Percentiles rank a stretch among this genome's conserved stretches.
These are phyloP conservation scores for Butyriboletus loyo DNA, from an alignment of 768 basidiomycete species.

Conservation along the genomic window DNA sequence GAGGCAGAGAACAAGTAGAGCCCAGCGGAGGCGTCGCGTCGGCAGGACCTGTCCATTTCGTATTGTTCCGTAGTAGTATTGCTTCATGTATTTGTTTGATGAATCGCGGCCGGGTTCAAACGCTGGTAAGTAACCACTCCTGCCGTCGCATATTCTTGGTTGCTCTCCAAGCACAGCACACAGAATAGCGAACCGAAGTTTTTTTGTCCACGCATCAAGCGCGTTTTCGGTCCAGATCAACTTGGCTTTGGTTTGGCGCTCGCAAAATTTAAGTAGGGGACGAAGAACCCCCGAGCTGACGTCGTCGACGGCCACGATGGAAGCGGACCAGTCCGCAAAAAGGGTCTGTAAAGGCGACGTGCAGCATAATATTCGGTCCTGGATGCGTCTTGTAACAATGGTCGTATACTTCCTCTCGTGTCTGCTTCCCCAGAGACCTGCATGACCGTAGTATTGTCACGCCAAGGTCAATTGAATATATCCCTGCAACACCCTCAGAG, in stretches of 20 bases:
- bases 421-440: neutral
- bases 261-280: neutral
- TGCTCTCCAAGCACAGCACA: too few species aligned
- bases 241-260: neutral
- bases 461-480: neutral
- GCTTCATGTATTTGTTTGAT: slow-evolving; percentile 1
- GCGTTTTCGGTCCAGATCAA: neutral
- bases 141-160: neutral
- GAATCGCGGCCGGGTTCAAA: neutral
- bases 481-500: neutral
- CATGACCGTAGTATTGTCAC: neutral
- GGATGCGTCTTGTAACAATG: too few species aligned
- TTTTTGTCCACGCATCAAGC: neutral
- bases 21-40: slow-evolving; percentile 32
- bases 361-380: neutral
- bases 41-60: neutral
- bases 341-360: neutral
- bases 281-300: neutral
- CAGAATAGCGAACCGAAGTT: neutral
- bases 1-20: slow-evolving; percentile 28
- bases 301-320: neutral
- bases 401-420: too few species aligned
- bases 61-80: slow-evolving; percentile 1
- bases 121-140: neutral
- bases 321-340: neutral